phyloP scores from a whole-genome alignment of 257 asterid genomes.

The Schizonepeta tenuifolia region DNA sequence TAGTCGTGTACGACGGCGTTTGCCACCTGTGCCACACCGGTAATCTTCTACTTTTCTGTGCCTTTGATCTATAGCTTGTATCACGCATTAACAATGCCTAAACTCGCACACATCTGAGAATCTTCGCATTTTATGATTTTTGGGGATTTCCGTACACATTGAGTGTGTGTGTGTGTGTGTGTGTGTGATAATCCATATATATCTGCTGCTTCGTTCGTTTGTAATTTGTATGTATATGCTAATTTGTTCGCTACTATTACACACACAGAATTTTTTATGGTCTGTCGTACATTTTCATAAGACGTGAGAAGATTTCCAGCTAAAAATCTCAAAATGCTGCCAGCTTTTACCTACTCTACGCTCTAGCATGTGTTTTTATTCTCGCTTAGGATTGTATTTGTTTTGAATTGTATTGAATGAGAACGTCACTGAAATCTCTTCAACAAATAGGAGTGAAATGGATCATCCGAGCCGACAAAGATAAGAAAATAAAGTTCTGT shows the following conservation, averaged over 20 bases:
- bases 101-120: not conserved
- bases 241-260: not conserved
- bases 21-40: slow-evolving; percentile 89
- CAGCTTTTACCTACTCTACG: not conserved
- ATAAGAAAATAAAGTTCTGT: slow-evolving; percentile 83
- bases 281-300: not conserved
- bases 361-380: not conserved
- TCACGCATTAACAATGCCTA: not conserved
- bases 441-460: slow-evolving; percentile 74
- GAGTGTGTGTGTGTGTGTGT: not conserved
- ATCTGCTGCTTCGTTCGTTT: not conserved
- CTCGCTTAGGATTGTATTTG: not conserved
- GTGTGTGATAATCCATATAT: not conserved
- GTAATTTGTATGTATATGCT: no score
- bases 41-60: slow-evolving; percentile 3
- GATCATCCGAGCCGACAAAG: slow-evolving; percentile 73
- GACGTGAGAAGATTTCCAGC: not conserved
- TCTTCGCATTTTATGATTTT: slow-evolving; percentile 13
- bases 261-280: not conserved
- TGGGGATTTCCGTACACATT: not conserved
- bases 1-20: slow-evolving; percentile 87
- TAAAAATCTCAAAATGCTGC: not conserved
- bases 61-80: not conserved
- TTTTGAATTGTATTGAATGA: not conserved
- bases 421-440: not conserved